phyloP scores from a whole-genome alignment of 139 green algal genomes.

The Chlorella sp. region DNA sequence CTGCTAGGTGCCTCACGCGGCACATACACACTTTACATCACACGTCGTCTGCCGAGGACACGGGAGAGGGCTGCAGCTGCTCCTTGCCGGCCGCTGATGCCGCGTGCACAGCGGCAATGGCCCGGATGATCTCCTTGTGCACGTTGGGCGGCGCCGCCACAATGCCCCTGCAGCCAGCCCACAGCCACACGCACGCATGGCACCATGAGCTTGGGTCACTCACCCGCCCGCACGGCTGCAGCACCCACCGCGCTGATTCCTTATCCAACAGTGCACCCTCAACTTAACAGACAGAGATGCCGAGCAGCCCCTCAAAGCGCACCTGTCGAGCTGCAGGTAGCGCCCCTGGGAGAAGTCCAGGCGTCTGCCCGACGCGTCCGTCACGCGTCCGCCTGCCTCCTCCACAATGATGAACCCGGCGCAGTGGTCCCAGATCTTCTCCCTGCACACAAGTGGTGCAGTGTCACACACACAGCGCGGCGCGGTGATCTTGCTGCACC shows the following conservation, averaged over 20 bases:
- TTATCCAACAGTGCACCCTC: neutral
- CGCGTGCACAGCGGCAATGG: conserved; percentile 22
- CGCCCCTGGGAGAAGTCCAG: conserved; percentile 64
- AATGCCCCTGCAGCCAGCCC: conserved; percentile 32
- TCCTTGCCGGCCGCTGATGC: no score
- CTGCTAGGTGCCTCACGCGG: no score
- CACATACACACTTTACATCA: no score
- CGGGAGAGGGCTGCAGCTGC: no score
- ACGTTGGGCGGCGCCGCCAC: conserved; percentile 50
- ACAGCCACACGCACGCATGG: no score
- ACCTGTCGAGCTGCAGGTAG: conserved; percentile 47
- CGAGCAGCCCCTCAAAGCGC: neutral
- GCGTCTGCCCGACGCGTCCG: conserved; percentile 41
- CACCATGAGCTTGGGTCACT: no score
- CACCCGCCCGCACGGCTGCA: no score
- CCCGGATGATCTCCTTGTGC: conserved; percentile 37
- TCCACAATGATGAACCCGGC: conserved; percentile 75
- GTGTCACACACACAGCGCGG: no score
- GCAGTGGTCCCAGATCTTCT: conserved; percentile 93
- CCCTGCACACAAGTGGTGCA: conserved; percentile 26
- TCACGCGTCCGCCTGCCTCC: conserved; percentile 74
- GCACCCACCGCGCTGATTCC: neutral
- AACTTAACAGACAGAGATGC: neutral
- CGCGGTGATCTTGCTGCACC: no score
- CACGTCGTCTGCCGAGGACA: no score